Percentiles rank a stretch among this genome's conserved stretches.
These are phyloP conservation scores for Tetrapisispora taiwanensis DNA, from an alignment of 805 yeast species.

Conservation along the genomic window DNA sequence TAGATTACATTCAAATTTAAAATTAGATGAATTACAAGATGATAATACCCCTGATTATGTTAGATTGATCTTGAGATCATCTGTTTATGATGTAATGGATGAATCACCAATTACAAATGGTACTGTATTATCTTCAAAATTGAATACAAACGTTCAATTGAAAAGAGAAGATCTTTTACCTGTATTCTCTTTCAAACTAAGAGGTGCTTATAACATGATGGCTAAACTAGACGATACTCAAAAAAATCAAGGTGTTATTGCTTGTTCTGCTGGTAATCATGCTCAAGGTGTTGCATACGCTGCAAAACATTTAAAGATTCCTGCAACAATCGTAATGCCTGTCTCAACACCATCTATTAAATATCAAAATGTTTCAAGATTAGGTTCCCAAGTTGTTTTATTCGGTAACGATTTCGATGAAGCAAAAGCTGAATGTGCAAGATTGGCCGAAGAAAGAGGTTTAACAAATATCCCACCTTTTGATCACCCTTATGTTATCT, in stretches of 20 bases:
- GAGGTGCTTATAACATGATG: slow-evolving; percentile 97
- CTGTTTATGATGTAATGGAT: slow-evolving; percentile 89
- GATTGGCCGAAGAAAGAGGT: slow-evolving; percentile 59
- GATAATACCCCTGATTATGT: slow-evolving; percentile 86
- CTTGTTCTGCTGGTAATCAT: slow-evolving; percentile 98
- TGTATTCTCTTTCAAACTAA: slow-evolving; percentile 87
- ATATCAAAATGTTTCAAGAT: slow-evolving; percentile 77
- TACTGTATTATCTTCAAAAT: slow-evolving; percentile 57
- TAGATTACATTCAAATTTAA: slow-evolving; percentile 22
- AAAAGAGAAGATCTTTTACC: slow-evolving; percentile 93
- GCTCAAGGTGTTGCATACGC: slow-evolving; percentile 98
- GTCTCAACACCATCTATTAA: slow-evolving; percentile 93
- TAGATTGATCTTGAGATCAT: slow-evolving; percentile 77
- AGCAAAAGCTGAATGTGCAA: slow-evolving; percentile 83
- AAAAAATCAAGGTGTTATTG: slow-evolving; percentile 80
- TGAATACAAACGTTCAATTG: slow-evolving; percentile 65
- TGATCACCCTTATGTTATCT: slow-evolving; percentile 95
- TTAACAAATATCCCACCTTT: slow-evolving; percentile 94
- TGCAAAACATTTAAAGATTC: slow-evolving; percentile 73
- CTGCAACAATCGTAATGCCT: slow-evolving; percentile 98
- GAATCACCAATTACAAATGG: slow-evolving; percentile 83
- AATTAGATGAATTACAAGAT: slow-evolving; percentile 40
- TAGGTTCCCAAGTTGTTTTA: slow-evolving; percentile 90
- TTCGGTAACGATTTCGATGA: slow-evolving; percentile 91
- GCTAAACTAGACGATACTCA: slow-evolving; percentile 59